Evolutionary conservation across 805 yeast genomes (phyloP).

Genomic region (Saturnispora serradocipensis): DNA sequence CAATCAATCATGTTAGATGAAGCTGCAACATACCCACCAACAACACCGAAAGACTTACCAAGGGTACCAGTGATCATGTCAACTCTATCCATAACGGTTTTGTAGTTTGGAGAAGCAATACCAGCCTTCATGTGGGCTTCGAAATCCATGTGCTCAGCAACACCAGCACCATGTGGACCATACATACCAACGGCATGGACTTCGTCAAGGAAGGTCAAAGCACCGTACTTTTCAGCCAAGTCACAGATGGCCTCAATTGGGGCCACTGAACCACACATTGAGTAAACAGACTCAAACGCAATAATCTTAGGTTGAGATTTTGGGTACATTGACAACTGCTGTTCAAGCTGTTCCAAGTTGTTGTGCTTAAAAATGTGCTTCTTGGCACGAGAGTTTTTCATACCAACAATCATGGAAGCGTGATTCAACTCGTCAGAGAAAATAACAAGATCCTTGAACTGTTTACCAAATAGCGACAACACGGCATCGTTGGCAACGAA

Average conservation of each 20-base stretch:
- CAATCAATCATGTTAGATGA: constrained; percentile 78
- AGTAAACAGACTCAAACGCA: constrained; percentile 95
- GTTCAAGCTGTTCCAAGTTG: constrained; percentile 76
- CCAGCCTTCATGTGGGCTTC: constrained; percentile 69
- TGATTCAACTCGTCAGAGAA: constrained; percentile 92
- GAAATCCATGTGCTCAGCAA: constrained; percentile 92
- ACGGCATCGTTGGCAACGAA: constrained; percentile 96
- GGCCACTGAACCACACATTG: constrained; percentile 97
- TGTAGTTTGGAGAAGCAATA: constrained; percentile 39
- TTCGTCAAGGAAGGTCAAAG: constrained; percentile 92
- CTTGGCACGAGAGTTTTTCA: constrained; percentile 77
- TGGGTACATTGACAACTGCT: constrained; percentile 69
- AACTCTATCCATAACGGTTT: constrained; percentile 76
- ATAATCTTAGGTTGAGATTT: constrained; percentile 84
- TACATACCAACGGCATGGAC: constrained; percentile 99
- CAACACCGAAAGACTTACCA: constrained; percentile 94
- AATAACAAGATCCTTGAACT: constrained; percentile 79
- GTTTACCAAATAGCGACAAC: constrained; percentile 81
- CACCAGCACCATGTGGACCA: constrained; percentile 99
- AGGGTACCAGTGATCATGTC: constrained; percentile 97
- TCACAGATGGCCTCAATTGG: constrained; percentile 91
- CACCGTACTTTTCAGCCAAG: constrained; percentile 95
- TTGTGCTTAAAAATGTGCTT: constrained; percentile 92
- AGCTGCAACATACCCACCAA: constrained; percentile 97
- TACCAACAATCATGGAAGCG: constrained; percentile 97